Evolutionary conservation across 768 basidiomycete genomes (phyloP).

Genomic region (Dendrothele bispora): DNA sequence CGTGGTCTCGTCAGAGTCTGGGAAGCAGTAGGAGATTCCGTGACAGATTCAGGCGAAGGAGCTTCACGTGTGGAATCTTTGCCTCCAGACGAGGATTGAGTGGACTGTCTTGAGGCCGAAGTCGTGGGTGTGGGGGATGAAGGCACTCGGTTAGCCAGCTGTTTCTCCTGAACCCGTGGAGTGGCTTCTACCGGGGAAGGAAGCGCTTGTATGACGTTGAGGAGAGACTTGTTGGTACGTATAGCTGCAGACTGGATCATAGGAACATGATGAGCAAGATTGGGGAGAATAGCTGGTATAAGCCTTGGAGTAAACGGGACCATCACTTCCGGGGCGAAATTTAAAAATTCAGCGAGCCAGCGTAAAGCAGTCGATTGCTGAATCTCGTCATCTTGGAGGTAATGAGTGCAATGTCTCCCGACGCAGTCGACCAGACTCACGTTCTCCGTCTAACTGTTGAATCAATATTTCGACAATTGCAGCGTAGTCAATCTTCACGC

Average conservation of each 20-base stretch:
- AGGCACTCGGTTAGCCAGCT: conserved; percentile 35
- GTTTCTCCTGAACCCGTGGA: conserved; percentile 28
- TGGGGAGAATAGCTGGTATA: conserved; percentile 89
- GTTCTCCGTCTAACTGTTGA: conserved; percentile 79
- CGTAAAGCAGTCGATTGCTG: conserved; percentile 92
- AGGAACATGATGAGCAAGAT: conserved; percentile 87
- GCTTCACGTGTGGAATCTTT: conserved; percentile 46
- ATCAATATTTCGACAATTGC: conserved; percentile 94
- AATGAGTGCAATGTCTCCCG: conserved; percentile 6
- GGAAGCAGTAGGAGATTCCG: conserved; percentile 27
- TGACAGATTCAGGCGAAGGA: conserved; percentile 44
- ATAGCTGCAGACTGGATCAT: conserved; percentile 88
- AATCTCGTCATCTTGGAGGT: conserved; percentile 78
- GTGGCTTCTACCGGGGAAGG: conserved; percentile 66
- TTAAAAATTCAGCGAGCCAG: conserved; percentile 91
- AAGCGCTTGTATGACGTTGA: conserved; percentile 81
- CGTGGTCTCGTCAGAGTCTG: conserved; percentile 23
- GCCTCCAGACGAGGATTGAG: conserved; percentile 27
- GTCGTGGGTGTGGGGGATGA: conserved; percentile 59
- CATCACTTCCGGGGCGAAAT: conserved; percentile 88
- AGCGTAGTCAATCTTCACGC: conserved; percentile 86
- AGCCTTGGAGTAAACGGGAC: conserved; percentile 93
- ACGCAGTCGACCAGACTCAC: conserved; percentile 43
- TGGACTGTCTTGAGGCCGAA: conserved; percentile 50
- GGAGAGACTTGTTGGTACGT: conserved; percentile 83